These are phyloP conservation scores for Aspergillus sergii DNA, from an alignment of 2,329 filamentous ascomycete species.

Conservation along the genomic window DNA sequence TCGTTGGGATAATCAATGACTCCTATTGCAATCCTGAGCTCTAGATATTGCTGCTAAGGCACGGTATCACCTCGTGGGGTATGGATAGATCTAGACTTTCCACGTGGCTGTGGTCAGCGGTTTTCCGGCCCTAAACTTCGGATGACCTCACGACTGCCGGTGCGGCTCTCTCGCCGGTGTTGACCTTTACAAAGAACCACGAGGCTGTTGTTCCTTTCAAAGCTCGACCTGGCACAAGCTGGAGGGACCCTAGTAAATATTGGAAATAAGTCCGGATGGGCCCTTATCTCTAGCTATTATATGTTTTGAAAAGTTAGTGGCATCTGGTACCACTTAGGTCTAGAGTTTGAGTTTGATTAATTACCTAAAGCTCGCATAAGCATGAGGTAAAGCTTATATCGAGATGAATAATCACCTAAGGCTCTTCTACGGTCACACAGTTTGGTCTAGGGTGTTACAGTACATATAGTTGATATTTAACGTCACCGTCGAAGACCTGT, in stretches of 20 bases:
- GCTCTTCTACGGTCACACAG: no score
- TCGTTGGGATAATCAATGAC: background rate
- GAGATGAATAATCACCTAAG: no score
- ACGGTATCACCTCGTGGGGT: no score
- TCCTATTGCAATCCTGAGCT: background rate
- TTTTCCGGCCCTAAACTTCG: background rate
- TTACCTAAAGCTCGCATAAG: background rate
- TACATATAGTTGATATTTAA: no score
- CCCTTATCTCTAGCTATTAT: background rate
- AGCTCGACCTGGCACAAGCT: background rate
- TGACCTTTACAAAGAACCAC: background rate
- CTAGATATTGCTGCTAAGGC: no score
- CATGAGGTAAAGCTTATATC: background rate
- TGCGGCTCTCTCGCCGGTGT: background rate
- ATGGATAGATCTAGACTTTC: background rate
- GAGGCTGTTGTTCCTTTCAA: background rate
- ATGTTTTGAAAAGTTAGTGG: background rate
- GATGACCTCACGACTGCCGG: background rate
- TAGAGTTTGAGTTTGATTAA: background rate
- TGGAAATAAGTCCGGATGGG: background rate
- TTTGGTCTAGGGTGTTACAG: no score
- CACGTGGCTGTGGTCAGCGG: background rate
- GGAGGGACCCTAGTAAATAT: accelerated
- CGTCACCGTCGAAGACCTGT: no score
- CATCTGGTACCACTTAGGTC: background rate